Conservation (phyloP, 176 grass and related monocot species). For the Echinochloa phyllopogon region DNA sequence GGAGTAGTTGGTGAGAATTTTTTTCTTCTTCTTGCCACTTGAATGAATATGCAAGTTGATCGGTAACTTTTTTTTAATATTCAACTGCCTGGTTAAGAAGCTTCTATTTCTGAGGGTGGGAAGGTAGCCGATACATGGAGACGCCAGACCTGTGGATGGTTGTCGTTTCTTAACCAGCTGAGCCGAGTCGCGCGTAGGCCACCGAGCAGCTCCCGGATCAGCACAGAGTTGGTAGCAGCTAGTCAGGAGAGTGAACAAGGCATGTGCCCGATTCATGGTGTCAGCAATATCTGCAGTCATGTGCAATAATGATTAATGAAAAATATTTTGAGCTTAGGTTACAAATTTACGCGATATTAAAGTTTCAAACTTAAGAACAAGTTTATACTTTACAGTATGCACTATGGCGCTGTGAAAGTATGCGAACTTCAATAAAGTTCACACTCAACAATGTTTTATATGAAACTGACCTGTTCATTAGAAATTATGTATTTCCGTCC, state of each 20-base stretch:
- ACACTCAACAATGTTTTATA: too few species aligned
- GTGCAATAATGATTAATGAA: too few species aligned
- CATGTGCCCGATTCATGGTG: background rate
- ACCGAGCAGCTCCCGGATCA: background rate
- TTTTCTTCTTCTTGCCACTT: background rate
- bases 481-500: too few species aligned
- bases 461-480: too few species aligned
- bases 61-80: background rate
- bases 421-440: too few species aligned
- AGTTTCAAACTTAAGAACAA: too few species aligned
- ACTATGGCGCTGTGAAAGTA: too few species aligned
- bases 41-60: background rate
- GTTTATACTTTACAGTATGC: too few species aligned
- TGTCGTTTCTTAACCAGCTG: background rate
- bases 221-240: background rate
- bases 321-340: too few species aligned
- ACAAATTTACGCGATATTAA: too few species aligned
- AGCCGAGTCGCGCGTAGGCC: background rate
- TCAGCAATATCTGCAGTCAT: too few species aligned
- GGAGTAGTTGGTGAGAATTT: constrained; percentile 38
- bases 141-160: background rate
- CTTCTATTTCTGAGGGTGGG: background rate
- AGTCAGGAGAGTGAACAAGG: background rate
- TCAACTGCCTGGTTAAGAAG: background rate
- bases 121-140: background rate